Base-by-base conservation (phyloP, 345 rosid genomes). In the Populus pruinosa region DNA sequence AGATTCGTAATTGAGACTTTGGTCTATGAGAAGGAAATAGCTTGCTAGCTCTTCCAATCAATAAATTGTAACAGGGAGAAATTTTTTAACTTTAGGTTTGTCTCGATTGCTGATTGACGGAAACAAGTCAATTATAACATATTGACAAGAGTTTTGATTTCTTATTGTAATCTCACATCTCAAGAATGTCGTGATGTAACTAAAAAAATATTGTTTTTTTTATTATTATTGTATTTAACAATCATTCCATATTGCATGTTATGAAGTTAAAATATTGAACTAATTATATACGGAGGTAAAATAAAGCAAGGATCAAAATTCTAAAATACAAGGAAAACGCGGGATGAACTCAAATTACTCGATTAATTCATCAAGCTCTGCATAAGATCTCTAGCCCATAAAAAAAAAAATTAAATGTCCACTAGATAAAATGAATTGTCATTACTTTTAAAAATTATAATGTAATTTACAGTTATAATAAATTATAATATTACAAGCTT, bases 1-100 rank as follows among this genome's bases (percentile, higher is more conserved):
- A 36, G 27, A 70, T 4, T 21, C 35, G 65, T n/a, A 74, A 53
- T 70, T 62, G 47, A 75, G 75, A 69, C 75, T 61, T 12, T 41
- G 64, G 64, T 33, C 62, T 39, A 36, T 39, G 62, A 10, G 63
- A 38, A 31, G 53, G 65, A 63, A 39, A 55, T 38, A 8, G 18
- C 12, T 77, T 5, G 55, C 55, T 27, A 33, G 14, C 55, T 29
- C 27, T n/a, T 59, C 43, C 29, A 75, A 35, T 74, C 74, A 53
- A 35, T 65, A 68, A 49, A 62, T 11, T 47, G 39, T 38, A 27
- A 29, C 23, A 11, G 20, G 49, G 21, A 8, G 29, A 8, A 12
- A 29, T 23, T 21, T 33, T 55, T 8, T 4, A 76, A 13, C 41
- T 33, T 31, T 12, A 3, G 43, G 12, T 61, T 70, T 43, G 66